Conservation (phyloP, 148 eudicot genomes). For the Persicaria maculosa region DNA sequence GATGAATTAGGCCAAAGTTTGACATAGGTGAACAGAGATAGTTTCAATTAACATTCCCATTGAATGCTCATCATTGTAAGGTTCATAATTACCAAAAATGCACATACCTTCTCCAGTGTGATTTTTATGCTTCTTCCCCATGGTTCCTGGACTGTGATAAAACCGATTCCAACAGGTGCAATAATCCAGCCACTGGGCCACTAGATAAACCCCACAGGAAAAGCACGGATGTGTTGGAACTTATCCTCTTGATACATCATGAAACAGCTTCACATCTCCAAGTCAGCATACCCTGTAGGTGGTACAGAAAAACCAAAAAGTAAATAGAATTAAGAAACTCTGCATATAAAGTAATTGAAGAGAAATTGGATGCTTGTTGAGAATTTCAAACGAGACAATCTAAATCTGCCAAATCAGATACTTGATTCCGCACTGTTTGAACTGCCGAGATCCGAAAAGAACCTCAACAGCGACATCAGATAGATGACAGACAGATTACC, state of each 20-base stretch:
- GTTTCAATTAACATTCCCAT: background rate
- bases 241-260: background rate
- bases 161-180: slow-evolving; percentile 12
- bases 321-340: background rate
- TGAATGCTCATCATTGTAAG: background rate
- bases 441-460: background rate
- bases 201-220: slow-evolving; percentile 1
- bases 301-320: background rate
- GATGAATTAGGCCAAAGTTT: background rate
- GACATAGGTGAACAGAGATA: background rate
- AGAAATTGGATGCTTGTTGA: background rate
- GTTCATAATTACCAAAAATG: background rate
- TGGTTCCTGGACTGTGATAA: slow-evolving; percentile 5
- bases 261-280: slow-evolving; percentile 1
- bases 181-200: slow-evolving; percentile 5
- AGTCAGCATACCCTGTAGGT: background rate
- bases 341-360: background rate
- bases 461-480: background rate
- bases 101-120: slow-evolving; percentile 9
- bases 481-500: background rate
- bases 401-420: background rate
- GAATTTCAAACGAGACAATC: background rate
- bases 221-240: background rate
- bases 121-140: slow-evolving; percentile 8
- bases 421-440: background rate